Base-by-base conservation (phyloP, 805 yeast species). In the Candida yuanshanica region DNA sequence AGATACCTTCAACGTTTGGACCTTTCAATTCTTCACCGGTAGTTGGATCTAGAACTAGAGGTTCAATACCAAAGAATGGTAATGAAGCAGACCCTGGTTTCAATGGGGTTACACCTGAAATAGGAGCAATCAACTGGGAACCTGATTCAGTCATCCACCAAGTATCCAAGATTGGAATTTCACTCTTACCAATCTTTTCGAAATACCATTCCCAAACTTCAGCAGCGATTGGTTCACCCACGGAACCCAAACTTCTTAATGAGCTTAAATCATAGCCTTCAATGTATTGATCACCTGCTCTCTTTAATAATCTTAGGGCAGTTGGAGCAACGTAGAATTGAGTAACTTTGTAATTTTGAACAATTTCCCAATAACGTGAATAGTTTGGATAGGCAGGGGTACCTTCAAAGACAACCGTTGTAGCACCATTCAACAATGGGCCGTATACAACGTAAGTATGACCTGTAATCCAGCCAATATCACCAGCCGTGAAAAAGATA, bases 141-240 rank as follows among this genome's bases (percentile, higher is more conserved):
- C 93, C 93, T 13, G 87, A 77, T 64, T 85, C 95, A 4, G 95
- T 85, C 69, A 83, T 90, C 95, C 95, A 85, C 70, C 83, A 84
- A 27, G 95, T 85, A 64, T 85, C 95, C 55, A 82, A 71, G 47
- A 85, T 43, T 77, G 59, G 83, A 82, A 54, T 84, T 76, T 60
- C 81, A 68, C 39, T 77, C 74, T 58, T 75, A 55, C 91, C 93
- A 53, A 83, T 76, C 52, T 74, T 69, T 49, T 80, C 82, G 57
- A 77, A 75, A 62, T 82, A 83, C 93, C 93, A 83, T 59, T 83
- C 88, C 93, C 93, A 83, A 47, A 83, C 81, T 56, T 83, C 93
- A 31, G 89, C 82, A 33, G 89, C 83, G 53, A 83, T 83, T 52
- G 93, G 93, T 62, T 83, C 93, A 66, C 93, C 93, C 38, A 83